Evolutionary conservation across 257 asterid species (phyloP), one percentile per base, ranked within the genome.

Genomic region (Solanum infundibuliforme): DNA sequence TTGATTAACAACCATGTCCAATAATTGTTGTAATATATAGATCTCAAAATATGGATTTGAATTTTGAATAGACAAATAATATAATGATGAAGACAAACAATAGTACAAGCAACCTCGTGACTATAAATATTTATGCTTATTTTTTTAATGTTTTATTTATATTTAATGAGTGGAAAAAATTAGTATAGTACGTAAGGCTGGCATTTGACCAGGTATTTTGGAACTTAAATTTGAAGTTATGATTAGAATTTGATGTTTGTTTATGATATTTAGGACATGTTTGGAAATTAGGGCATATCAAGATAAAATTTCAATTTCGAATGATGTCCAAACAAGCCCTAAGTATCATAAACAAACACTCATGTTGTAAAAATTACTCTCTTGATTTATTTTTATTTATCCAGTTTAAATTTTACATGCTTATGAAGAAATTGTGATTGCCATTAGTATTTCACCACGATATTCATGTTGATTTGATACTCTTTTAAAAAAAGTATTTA

Each of bases 1-100:
- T 90, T 87, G 88, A 89, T 89, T 82, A 52, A 87, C 82, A 88
- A 82, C 90, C 74, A 75, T 84, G 25, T 84, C 3, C 38, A 84
- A 48, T 62, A 39, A 62, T 31, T 84, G 16, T 20, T 84, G 23
- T 23, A 35, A 36, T 58, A 46, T 12, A n/a, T 46, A 27, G 43
- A 23, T 21, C 52, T 58, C 12, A 31, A 23, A 5, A 60, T 58
- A 60, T 14, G 31, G 34, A 62, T 83, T 60, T 38, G 36, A 84
- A 55, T 84, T 83, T 46, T 82, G 3, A 27, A 41, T 35, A 48
- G 58, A 84, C 35, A 84, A 68, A 68, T 6, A 23, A 9, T 62
- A 66, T 62, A 12, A 6, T 5, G 16, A 31, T 83, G 83, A 88
- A 52, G 90, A 86, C 87, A 86, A 69, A 60, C n/a, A 89, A 82